Percentiles rank a stretch among this genome's conserved stretches.
Evolutionary conservation across 805 yeast genomes (phyloP).

Genomic region (Blastobotrys chiropterorum): DNA sequence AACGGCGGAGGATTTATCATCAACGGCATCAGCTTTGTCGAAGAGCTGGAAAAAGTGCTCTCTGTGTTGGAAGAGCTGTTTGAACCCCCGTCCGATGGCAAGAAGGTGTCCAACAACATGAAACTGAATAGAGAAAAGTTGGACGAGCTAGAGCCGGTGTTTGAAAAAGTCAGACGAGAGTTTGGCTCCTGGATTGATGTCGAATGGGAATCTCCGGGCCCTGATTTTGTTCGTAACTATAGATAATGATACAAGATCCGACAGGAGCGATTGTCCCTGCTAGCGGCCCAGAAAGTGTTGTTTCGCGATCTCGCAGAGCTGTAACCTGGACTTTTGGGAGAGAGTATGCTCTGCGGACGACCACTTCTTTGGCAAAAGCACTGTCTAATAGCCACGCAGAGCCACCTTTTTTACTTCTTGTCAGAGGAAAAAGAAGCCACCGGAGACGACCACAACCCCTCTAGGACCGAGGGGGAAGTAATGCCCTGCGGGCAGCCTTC

Average conservation of each 20-base stretch:
- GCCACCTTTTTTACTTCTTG: too few relatives aligned
- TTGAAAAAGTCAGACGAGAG: slow-evolving; percentile 3
- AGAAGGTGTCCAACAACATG: slow-evolving; percentile 9
- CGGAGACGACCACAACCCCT: too few relatives aligned
- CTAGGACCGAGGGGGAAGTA: too few relatives aligned
- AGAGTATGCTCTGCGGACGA: too few relatives aligned
- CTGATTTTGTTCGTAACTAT: background rate
- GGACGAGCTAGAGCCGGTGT: slow-evolving; percentile 8
- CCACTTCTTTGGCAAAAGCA: too few relatives aligned
- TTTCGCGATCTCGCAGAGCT: too few relatives aligned
- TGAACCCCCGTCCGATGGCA: background rate
- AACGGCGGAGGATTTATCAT: slow-evolving; percentile 17
- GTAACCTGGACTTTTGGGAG: too few relatives aligned
- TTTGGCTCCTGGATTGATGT: slow-evolving; percentile 14
- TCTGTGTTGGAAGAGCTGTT: slow-evolving; percentile 8
- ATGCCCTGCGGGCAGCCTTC: too few relatives aligned
- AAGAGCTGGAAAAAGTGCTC: slow-evolving; percentile 12
- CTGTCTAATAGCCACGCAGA: too few relatives aligned
- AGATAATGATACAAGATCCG: background rate
- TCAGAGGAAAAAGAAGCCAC: too few relatives aligned
- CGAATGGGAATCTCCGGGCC: slow-evolving; percentile 12
- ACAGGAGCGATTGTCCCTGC: too few relatives aligned
- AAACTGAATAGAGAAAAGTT: slow-evolving; percentile 5
- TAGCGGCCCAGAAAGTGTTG: too few relatives aligned
- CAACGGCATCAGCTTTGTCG: slow-evolving; percentile 12